phyloP scores from a whole-genome alignment of 1,284 basidiomycete species.

The Trichosporon coremiiforme region DNA sequence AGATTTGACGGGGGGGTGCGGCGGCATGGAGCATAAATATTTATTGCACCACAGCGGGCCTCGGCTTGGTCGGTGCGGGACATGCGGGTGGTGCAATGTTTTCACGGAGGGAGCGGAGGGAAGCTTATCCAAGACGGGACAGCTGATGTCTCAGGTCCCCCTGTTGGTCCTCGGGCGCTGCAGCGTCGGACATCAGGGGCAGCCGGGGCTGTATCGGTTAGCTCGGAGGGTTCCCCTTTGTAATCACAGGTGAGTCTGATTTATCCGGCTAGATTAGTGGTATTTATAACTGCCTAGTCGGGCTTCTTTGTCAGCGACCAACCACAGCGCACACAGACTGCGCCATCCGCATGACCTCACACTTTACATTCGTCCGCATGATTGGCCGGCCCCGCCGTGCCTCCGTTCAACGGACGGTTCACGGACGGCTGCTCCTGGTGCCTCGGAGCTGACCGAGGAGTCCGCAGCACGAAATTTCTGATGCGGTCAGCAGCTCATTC shows the following conservation, averaged over 20 bases:
- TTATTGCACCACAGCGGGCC: no score
- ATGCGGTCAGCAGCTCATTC: no score
- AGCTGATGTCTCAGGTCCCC: neutral
- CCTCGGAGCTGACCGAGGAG: neutral
- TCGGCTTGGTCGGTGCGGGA: no score
- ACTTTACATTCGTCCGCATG: neutral
- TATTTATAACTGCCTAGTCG: neutral
- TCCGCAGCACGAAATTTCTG: no score
- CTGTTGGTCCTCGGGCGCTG: no score
- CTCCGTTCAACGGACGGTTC: no score
- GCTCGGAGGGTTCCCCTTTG: neutral
- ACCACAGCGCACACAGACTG: neutral
- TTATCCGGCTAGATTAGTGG: conserved; percentile 1
- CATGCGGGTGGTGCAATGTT: no score
- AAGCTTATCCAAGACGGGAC: neutral
- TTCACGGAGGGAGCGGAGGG: no score
- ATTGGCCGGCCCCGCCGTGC: neutral
- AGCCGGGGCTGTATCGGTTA: neutral
- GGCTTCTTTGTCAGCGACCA: neutral
- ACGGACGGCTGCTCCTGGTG: neutral
- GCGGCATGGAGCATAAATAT: no score
- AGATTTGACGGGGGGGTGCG: no score
- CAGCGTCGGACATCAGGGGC: no score
- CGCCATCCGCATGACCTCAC: neutral
- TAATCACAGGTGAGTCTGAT: neutral